Percentiles rank a stretch among this genome's conserved stretches.
These are phyloP conservation scores for Paecilomyces dactylethromorphus DNA, from an alignment of 2,329 filamentous ascomycete species.

Conservation along the genomic window DNA sequence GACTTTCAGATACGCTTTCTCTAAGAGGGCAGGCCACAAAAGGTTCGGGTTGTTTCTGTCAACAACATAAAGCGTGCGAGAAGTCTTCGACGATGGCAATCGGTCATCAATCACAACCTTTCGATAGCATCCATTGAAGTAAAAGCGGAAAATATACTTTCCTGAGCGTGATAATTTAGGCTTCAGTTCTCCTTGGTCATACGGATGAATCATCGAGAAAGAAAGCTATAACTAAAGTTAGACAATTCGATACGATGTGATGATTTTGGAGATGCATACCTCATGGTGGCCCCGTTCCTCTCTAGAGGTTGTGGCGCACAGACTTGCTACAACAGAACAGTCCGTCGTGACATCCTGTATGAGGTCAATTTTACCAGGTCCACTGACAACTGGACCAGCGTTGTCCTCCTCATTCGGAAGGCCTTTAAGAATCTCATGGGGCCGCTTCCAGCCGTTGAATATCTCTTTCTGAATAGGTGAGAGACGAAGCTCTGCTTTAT, in stretches of 20 bases:
- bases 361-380: slow-evolving; percentile 62
- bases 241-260: background rate
- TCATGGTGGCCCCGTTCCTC: slow-evolving; percentile 62
- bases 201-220: slow-evolving; percentile 68
- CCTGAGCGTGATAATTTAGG: slow-evolving; percentile 68
- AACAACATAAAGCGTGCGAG: slow-evolving; percentile 75
- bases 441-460: slow-evolving; percentile 80
- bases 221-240: slow-evolving; percentile 51
- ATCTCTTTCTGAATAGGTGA: slow-evolving; percentile 67
- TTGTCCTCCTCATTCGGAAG: slow-evolving; percentile 16
- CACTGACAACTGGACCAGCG: slow-evolving; percentile 49
- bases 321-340: slow-evolving; percentile 92
- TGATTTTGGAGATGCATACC: slow-evolving; percentile 36
- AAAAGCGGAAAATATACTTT: slow-evolving; percentile 85
- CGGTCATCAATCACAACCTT: slow-evolving; percentile 84
- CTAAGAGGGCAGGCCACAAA: slow-evolving; percentile 85
- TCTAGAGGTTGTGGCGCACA: slow-evolving; percentile 73
- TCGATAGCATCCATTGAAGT: slow-evolving; percentile 91
- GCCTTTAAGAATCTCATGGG: slow-evolving; percentile 54
- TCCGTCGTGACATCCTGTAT: slow-evolving; percentile 95
- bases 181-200: slow-evolving; percentile 50
- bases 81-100: slow-evolving; percentile 67
- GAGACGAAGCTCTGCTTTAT: slow-evolving; percentile 62
- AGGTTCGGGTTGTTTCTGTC: slow-evolving; percentile 75
- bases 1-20: slow-evolving; percentile 95